Conservation (phyloP, 768 basidiomycete genomes). For the Lactarius quietus region DNA sequence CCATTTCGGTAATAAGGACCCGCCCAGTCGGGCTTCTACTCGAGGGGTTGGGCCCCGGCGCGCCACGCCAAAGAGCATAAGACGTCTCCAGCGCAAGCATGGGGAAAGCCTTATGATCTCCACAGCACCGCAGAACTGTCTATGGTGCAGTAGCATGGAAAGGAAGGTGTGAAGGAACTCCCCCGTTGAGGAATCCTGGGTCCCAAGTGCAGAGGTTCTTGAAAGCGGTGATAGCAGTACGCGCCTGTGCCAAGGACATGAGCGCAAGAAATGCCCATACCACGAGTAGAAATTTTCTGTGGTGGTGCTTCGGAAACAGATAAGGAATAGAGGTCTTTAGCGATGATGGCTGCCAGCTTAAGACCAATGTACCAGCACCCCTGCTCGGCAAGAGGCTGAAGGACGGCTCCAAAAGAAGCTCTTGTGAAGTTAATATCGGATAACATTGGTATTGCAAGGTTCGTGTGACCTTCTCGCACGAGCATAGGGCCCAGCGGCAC, state of each 20-base stretch:
- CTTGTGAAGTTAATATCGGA: slow-evolving; percentile 10
- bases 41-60: slow-evolving; percentile 1
- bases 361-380: slow-evolving; percentile 17
- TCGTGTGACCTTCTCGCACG: slow-evolving; percentile 19
- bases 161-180: slow-evolving; percentile 35
- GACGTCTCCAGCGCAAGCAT: slow-evolving; percentile 33
- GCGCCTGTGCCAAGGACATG: slow-evolving; percentile 35
- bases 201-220: slow-evolving; percentile 36
- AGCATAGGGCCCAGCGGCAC: slow-evolving; percentile 12
- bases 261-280: slow-evolving; percentile 40
- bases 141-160: slow-evolving; percentile 39
- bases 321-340: slow-evolving; percentile 32
- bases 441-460: slow-evolving; percentile 21
- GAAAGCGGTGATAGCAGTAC: slow-evolving; percentile 39
- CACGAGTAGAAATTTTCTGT: slow-evolving; percentile 39
- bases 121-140: slow-evolving; percentile 38
- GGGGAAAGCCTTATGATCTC: slow-evolving; percentile 27
- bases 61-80: slow-evolving; percentile 29
- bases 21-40: slow-evolving; percentile 5
- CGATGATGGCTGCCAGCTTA: slow-evolving; percentile 19
- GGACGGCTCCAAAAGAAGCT: slow-evolving; percentile 32
- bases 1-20: slow-evolving; percentile 9
- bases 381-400: slow-evolving; percentile 25
- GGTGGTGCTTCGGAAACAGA: slow-evolving; percentile 38
- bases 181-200: slow-evolving; percentile 41